phyloP scores from a whole-genome alignment of 2,329 filamentous ascomycete genomes.

The Graphilbum fragrans region DNA sequence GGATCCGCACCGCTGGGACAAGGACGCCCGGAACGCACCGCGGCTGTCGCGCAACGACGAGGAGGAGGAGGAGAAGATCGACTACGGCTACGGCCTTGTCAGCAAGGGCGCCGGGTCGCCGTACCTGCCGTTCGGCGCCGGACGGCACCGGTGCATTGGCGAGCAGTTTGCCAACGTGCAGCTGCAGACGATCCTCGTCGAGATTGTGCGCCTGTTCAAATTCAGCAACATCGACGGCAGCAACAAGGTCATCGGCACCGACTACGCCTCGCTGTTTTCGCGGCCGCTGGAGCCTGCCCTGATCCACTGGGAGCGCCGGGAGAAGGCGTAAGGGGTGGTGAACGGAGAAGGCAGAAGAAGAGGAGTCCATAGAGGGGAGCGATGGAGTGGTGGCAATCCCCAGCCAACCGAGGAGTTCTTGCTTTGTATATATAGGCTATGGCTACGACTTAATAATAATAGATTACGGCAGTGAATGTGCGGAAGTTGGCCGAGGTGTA shows the following conservation, averaged over 20 bases:
- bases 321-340: conserved; percentile 21
- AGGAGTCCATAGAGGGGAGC: no score
- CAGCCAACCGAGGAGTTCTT: no score
- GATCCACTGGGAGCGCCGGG: conserved; percentile 64
- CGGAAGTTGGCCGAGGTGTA: no score
- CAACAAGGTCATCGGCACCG: conserved; percentile 53
- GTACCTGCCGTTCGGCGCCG: conserved; percentile 89
- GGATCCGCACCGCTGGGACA: conserved; percentile 88
- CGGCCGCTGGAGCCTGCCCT: conserved; percentile 58
- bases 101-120: conserved; percentile 83
- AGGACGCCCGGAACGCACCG: conserved; percentile 43
- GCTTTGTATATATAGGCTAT: no score
- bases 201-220: conserved; percentile 67
- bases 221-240: conserved; percentile 64
- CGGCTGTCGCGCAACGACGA: conserved; percentile 29
- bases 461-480: no score
- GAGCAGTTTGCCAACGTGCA: conserved; percentile 95
- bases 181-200: conserved; percentile 71
- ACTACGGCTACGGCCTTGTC: conserved; percentile 88
- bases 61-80: conserved; percentile 63
- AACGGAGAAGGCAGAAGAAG: no score
- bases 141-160: conserved; percentile 86
- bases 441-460: no score
- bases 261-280: conserved; percentile 62
- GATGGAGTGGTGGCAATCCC: no score